phyloP scores from a whole-genome alignment of 352 stramenopile genomes.

The Poterioochromonas sp. region DNA sequence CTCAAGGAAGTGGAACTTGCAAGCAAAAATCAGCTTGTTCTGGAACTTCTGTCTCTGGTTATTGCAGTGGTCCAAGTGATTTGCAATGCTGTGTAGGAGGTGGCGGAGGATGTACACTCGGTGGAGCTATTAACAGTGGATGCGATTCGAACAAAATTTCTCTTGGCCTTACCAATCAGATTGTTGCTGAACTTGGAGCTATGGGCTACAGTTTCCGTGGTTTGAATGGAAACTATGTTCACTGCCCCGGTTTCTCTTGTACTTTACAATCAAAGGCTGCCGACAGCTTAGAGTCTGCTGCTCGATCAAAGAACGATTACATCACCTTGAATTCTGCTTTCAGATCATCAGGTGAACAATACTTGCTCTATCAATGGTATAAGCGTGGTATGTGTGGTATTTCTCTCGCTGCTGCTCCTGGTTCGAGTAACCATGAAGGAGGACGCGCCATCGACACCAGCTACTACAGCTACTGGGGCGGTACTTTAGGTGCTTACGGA shows the following conservation, averaged over 20 bases:
- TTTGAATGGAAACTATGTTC: background rate
- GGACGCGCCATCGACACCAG: background rate
- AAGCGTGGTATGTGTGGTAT: background rate
- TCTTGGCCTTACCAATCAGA: background rate
- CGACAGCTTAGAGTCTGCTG: background rate
- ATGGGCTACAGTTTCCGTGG: constrained; percentile 2
- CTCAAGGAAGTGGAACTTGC: background rate
- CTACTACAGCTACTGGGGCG: constrained; percentile 13
- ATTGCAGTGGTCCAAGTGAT: constrained; percentile 6
- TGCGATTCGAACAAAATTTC: background rate
- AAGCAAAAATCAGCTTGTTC: background rate
- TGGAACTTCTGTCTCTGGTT: background rate
- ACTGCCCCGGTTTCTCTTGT: constrained; percentile 3
- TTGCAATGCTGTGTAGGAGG: constrained; percentile 14
- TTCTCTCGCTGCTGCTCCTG: background rate
- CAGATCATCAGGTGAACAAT: constrained; percentile 1
- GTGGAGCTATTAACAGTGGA: background rate
- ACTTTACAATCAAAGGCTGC: background rate
- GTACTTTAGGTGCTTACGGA: background rate
- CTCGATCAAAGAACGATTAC: constrained; percentile 2
- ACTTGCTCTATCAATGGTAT: constrained; percentile 8
- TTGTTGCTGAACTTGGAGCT: background rate
- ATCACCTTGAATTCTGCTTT: constrained; percentile 26
- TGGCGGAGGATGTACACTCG: background rate
- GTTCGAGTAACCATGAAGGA: constrained; percentile 3